Base-by-base conservation (phyloP, 2,329 filamentous ascomycete genomes). In the Basipetospora chlamydospora region DNA sequence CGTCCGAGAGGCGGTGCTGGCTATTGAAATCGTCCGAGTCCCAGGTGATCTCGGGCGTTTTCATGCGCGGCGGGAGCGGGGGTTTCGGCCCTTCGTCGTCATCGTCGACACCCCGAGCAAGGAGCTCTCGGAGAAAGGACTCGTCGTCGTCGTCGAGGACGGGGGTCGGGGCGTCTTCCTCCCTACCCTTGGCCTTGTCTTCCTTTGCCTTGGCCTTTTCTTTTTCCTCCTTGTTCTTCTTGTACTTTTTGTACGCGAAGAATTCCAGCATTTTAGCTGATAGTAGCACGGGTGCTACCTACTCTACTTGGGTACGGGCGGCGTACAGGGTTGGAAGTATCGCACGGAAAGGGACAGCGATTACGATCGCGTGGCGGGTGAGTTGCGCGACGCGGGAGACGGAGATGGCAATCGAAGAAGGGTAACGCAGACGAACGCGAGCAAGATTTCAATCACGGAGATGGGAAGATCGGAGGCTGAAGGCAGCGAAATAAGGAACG, bases 181-280 rank as follows among this genome's bases (percentile, higher is more conserved):
- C 41, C 10, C 46, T 45, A 26, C 43, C 42, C 36, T 50, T 41
- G 8, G 39, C 18, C 15, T 39, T 36, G 25, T 39, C 42, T 7
- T 26, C 46, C 10, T 46, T 46, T 10, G 46, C 44, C 28, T 44
- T 44, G 8, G 41, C 43, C 6, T 51, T 45, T 12, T 55, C 55
- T 41, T 72, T 68, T 40, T 72, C 61, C 2, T 59, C 64, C 46
- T 61, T 64, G 50, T 68, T 57, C 54, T 77, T 73, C 58, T 76
- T 77, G 49, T 65, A 58, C 52, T 76, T 78, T 51, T 70, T 77
- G 58, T 67, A 70, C 25, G 63, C 57, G 44, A 78, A 68, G 53
- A 73, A 77, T 53, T 78, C 72, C 42, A 78, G 49, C 75, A 79
- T 79, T 33, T 43, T 59, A 48, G 33, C 32, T 18, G 11, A 26